Base-by-base conservation (phyloP, 345 rosid species). In the Moricandia moricandioides region DNA sequence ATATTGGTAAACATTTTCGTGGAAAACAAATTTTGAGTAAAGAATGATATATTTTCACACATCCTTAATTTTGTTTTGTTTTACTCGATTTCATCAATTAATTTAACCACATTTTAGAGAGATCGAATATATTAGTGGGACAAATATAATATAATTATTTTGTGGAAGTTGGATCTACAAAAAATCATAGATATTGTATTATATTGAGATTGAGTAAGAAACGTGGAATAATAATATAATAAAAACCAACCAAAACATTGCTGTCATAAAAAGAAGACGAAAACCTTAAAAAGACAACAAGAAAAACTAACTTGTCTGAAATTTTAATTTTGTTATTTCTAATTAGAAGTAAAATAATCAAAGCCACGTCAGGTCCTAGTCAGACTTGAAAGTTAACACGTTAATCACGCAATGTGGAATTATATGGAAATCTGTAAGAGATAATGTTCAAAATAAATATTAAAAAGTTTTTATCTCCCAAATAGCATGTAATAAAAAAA, bases 331-430 rank as follows among this genome's bases (percentile, higher is more conserved):
- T 11, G 9, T 69, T 4, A 13, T 8, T 18, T 3, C 4, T 5
- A 8, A 2, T 16, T 30, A 8, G 26, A 6, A 6, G 67, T 35
- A 1, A 18, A 71, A 72, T 30, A 67, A 51, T 51, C 49, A 52
- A 54, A 67, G 18, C 51, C 70, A 61, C 77, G 77, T 78, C 59
- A 31, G 12, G 8, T 49, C 7, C 64, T 37, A 51, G 69, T 78
- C 77, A 61, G 69, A 10, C 30, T 8, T 65, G 2, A 35, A 54
- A 26, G 67, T 56, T 59, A n/a, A 62, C 77, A 78, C 69, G 59
- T 64, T 45, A 33, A 71, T 71, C 70, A 78, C 74, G 81, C 62
- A 54, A 71, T 1, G 55, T 45, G 34, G 33, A 45, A 35, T 57
- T 37, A 13, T 29, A 14, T 55, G 70, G 27, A 40, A 30, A 62